These are phyloP conservation scores for Trichoderma reesei DNA, from an alignment of 495 filamentous ascomycete genomes.

Conservation along the genomic window DNA sequence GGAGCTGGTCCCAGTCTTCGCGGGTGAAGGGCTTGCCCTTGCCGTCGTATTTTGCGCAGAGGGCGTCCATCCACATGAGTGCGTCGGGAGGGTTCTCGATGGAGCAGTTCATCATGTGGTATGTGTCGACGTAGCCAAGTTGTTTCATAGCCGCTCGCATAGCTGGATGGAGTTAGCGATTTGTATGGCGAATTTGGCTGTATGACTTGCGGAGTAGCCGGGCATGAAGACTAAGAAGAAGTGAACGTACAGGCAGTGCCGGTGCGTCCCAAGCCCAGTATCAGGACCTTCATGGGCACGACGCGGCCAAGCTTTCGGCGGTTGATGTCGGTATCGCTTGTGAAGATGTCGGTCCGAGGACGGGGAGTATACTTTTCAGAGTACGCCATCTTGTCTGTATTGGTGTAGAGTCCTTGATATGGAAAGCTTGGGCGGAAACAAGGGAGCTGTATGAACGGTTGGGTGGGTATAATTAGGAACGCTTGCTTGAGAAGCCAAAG, in stretches of 20 bases:
- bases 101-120: constrained; percentile 27
- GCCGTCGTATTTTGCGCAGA: constrained; percentile 23
- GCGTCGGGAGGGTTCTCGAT: constrained; percentile 13
- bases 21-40: constrained; percentile 16
- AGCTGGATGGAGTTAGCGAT: constrained; percentile 13
- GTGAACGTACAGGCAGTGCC: constrained; percentile 50
- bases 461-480: neutral
- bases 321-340: constrained; percentile 51
- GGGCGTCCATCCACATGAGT: constrained; percentile 20
- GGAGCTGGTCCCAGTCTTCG: constrained; percentile 21
- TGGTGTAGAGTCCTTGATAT: neutral
- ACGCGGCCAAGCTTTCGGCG: constrained; percentile 51
- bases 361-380: constrained; percentile 24
- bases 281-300: constrained; percentile 58
- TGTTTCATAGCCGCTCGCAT: constrained; percentile 21
- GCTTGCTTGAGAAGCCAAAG: neutral
- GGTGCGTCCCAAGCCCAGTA: constrained; percentile 52
- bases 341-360: constrained; percentile 34
- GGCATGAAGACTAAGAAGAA: neutral
- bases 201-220: neutral
- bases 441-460: neutral
- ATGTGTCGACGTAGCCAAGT: constrained; percentile 22
- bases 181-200: neutral
- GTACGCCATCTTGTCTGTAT: constrained; percentile 18
- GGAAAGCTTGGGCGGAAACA: neutral